Evolutionary conservation across 2,329 filamentous ascomycete species (phyloP).

Genomic region (Colletotrichum eremochloae): DNA sequence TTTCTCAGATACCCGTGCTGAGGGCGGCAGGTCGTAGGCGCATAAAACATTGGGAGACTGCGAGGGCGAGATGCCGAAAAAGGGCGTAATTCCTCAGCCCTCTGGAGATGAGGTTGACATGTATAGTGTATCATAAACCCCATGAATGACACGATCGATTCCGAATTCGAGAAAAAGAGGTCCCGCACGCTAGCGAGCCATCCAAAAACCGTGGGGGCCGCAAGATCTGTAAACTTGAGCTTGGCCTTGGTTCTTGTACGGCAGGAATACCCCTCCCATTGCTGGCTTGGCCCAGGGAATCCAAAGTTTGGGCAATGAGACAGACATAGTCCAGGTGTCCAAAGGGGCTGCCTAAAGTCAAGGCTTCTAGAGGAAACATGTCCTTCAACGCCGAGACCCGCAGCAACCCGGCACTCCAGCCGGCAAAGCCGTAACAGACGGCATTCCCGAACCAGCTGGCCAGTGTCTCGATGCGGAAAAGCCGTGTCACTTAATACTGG

Average conservation of each 20-base stretch:
- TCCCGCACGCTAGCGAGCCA: not conserved
- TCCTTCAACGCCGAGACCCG: not conserved
- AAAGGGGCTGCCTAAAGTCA: not conserved
- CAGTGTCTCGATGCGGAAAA: not conserved
- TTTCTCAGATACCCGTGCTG: slow-evolving; percentile 31
- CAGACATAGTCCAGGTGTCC: not conserved
- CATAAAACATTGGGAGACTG: slow-evolving; percentile 14
- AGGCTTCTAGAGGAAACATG: not conserved
- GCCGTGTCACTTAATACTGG: not conserved
- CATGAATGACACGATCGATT: slow-evolving; percentile 32
- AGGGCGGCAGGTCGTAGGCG: slow-evolving; percentile 25
- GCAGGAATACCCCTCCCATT: not conserved
- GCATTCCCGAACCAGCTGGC: not conserved
- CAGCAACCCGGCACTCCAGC: too few relatives aligned
- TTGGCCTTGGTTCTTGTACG: too few relatives aligned
- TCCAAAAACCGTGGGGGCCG: not conserved
- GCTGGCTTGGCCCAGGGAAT: not conserved
- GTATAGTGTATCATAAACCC: slow-evolving; percentile 36
- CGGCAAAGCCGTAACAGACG: not conserved
- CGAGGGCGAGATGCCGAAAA: not conserved
- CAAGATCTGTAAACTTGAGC: not conserved
- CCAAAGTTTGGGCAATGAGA: not conserved
- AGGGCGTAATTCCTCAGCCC: not conserved
- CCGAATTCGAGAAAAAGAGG: not conserved
- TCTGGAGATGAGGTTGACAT: slow-evolving; percentile 12